Evolutionary conservation across 2,329 filamentous ascomycete genomes (phyloP).

Genomic region (Elsinoe arachidis): DNA sequence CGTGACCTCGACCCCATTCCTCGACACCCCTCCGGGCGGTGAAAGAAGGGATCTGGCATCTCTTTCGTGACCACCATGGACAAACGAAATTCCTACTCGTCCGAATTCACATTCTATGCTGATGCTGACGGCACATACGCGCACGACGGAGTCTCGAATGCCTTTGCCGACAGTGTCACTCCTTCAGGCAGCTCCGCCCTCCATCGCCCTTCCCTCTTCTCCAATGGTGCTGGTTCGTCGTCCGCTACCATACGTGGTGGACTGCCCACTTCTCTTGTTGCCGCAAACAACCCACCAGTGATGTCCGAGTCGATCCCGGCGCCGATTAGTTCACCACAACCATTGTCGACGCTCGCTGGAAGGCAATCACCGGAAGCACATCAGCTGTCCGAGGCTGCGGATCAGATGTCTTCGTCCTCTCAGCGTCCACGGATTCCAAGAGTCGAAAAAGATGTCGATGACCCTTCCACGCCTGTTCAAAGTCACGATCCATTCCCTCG

Average conservation of each 20-base stretch:
- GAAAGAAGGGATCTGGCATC: neutral
- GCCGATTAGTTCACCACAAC: neutral
- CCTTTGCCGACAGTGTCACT: neutral
- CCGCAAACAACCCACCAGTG: neutral
- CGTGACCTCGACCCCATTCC: neutral
- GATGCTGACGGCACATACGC: neutral
- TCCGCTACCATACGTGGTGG: neutral
- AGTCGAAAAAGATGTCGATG: slow-evolving; percentile 42
- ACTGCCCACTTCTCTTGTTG: neutral
- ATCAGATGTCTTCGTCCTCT: slow-evolving; percentile 10
- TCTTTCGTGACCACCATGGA: neutral
- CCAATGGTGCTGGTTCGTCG: slow-evolving; percentile 4
- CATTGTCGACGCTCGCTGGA: slow-evolving; percentile 8
- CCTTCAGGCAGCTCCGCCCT: neutral
- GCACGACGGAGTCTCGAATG: neutral
- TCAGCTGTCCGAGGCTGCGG: neutral
- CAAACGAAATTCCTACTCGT: slow-evolving; percentile 2
- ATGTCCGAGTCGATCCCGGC: neutral
- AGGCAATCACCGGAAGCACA: slow-evolving; percentile 1
- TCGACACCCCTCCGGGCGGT: neutral
- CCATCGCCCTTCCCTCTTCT: slow-evolving; percentile 12
- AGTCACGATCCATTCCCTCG: slow-evolving; percentile 25
- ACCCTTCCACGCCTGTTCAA: slow-evolving; percentile 34
- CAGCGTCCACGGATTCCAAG: slow-evolving; percentile 29
- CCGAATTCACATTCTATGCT: slow-evolving; percentile 6